Evolutionary conservation across 257 asterid genomes (phyloP), one percentile per base, ranked within the genome.

Genomic region (Solanum rostratum): DNA sequence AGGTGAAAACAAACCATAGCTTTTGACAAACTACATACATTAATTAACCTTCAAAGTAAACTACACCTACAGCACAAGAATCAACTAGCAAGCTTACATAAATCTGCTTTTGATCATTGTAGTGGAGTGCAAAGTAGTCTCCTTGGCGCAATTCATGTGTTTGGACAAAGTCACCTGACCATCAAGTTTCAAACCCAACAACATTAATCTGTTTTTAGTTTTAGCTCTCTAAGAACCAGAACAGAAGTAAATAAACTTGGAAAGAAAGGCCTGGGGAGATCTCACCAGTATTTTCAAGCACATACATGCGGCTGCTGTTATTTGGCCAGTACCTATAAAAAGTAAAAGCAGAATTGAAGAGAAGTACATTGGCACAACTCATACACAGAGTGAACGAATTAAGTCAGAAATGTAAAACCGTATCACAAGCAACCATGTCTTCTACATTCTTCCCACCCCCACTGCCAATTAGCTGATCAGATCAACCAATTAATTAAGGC

Each of bases 271-370:
- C 12, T 43, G 27, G 16, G 20, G 10, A 76, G 60, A 70, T 79
- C 30, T 80, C 79, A 90, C 92, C 92, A 7, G 93, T 90, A 78
- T 90, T 90, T 83, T 90, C 93, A 18, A 90, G 88, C 63, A 90
- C 89, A 83, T 90, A 90, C 93, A 90, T 90, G 15, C 93, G 82
- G 82, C 93, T 90, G 85, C 85, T 90, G 83, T 90, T 90, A 84
- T 90, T 90, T 9, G 93, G 93, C 93, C 93, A 90, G 24, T 33
- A 90, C 54, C 93, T 90, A 87, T 16, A 2, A 66, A 8, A 52
- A 39, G 37, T 69, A 63, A 37, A 59, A 63, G 60, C 59, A 80
- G 4, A 41, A 45, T n/a, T 70, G 19, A 37, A 69, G 79, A 37
- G 79, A 69, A 37, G 12, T 37, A 66, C 24, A 24, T 16, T 33